Evolutionary conservation across 1,139 yeast genomes (phyloP).

Genomic region (Candida gigantensis): DNA sequence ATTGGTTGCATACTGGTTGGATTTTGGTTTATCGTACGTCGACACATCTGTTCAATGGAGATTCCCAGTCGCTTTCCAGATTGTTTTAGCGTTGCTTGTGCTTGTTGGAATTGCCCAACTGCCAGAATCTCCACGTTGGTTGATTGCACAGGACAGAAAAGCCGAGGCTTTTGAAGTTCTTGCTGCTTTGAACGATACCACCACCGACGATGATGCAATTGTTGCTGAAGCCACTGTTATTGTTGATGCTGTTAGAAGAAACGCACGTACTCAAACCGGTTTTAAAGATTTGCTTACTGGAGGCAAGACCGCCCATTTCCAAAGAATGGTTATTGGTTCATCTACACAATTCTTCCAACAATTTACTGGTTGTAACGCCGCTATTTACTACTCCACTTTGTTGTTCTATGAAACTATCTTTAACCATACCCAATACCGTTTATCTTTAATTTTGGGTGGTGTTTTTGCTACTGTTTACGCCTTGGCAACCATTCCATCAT

Average conservation of each 20-base stretch:
- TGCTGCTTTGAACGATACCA: conserved; percentile 39
- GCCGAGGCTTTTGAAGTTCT: conserved; percentile 50
- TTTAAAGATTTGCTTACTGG: conserved; percentile 55
- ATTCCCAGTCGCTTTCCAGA: conserved; percentile 50
- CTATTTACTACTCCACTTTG: conserved; percentile 67
- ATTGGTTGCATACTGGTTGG: conserved; percentile 74
- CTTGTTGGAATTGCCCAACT: conserved; percentile 39
- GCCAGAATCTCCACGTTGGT: conserved; percentile 80
- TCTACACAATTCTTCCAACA: conserved; percentile 60
- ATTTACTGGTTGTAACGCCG: conserved; percentile 67
- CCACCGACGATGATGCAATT: conserved; percentile 46
- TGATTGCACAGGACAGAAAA: conserved; percentile 52
- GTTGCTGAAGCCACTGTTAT: conserved; percentile 44
- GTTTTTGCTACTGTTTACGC: conserved; percentile 65
- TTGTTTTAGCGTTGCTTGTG: conserved; percentile 38
- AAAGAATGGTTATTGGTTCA: conserved; percentile 61
- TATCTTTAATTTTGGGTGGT: conserved; percentile 63
- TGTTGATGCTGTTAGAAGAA: conserved; percentile 44
- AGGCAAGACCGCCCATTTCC: conserved; percentile 58
- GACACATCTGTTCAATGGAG: conserved; percentile 52
- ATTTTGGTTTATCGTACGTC: conserved; percentile 67
- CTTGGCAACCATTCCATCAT: conserved; percentile 61
- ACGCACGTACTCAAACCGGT: conserved; percentile 38
- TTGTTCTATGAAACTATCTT: conserved; percentile 56
- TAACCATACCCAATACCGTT: conserved; percentile 44